These are phyloP conservation scores for Teratosphaeria destructans DNA, from an alignment of 2,329 filamentous ascomycete genomes.

Conservation along the genomic window DNA sequence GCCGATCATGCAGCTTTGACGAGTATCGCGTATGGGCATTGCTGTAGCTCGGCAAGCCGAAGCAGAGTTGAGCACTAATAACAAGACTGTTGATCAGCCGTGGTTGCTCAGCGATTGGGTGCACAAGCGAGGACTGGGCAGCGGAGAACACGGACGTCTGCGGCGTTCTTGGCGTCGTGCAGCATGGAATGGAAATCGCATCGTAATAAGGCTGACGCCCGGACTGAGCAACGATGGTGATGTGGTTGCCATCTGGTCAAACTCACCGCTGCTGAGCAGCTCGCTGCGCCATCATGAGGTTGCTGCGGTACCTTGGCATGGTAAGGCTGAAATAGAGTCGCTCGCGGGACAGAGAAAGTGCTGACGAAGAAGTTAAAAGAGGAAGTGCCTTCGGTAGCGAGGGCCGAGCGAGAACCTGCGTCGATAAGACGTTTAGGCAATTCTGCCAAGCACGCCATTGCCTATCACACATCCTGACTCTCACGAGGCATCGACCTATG, in stretches of 20 bases:
- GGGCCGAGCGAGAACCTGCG: background rate
- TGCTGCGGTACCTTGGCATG: background rate
- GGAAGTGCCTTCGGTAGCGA: background rate
- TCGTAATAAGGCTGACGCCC: background rate
- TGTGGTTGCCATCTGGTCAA: background rate
- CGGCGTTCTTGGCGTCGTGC: background rate
- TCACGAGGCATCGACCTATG: background rate
- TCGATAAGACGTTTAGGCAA: background rate
- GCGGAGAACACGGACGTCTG: background rate
- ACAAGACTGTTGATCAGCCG: background rate
- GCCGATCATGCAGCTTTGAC: background rate
- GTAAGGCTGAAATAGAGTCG: background rate
- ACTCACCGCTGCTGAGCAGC: background rate
- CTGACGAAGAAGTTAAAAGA: background rate
- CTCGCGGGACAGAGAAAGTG: background rate
- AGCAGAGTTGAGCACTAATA: background rate
- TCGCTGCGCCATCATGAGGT: background rate
- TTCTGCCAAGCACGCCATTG: background rate
- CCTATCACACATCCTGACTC: background rate
- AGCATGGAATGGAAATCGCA: background rate
- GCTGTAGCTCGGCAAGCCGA: background rate
- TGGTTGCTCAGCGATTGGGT: background rate
- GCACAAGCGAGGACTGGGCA: background rate
- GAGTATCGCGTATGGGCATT: background rate
- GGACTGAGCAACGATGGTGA: background rate